These are phyloP conservation scores for Speleostelium caveatum DNA, from an alignment of 78 protist genomes.

Conservation along the genomic window DNA sequence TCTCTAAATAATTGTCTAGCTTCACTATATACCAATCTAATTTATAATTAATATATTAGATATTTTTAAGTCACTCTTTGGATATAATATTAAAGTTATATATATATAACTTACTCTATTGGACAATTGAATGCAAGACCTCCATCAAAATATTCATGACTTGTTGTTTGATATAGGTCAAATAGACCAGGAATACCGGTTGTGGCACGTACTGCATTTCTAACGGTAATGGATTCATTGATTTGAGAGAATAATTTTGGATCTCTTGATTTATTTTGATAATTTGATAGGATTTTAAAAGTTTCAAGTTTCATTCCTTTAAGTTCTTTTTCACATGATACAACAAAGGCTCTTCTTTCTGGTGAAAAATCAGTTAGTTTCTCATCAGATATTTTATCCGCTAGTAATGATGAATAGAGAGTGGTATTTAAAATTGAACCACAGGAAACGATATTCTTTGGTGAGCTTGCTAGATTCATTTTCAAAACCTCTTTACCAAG, in stretches of 20 bases:
- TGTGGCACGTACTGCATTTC: no score
- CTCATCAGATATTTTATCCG: neutral
- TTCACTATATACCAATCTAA: no score
- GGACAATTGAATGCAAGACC: constrained; percentile 9
- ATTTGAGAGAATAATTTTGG: neutral
- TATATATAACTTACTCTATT: no score
- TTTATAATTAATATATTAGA: no score
- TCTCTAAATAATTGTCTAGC: no score
- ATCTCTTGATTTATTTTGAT: constrained; percentile 2
- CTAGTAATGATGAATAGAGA: neutral
- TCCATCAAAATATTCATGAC: constrained; percentile 3
- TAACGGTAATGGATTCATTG: neutral
- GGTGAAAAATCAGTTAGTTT: no score
- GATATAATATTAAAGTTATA: no score
- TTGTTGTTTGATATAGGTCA: constrained; percentile 2
- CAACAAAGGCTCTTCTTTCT: constrained; percentile 4
- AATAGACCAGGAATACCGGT: constrained; percentile 13
- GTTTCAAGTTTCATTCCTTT: neutral
- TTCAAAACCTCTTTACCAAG: constrained; percentile 10
- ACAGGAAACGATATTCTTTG: neutral
- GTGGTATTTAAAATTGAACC: constrained; percentile 3
- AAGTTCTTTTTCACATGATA: neutral
- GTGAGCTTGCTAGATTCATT: neutral
- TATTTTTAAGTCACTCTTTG: no score
- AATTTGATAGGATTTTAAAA: neutral